Base-by-base conservation (phyloP, 2,329 filamentous ascomycete genomes). In the Colletotrichum kahawae region DNA sequence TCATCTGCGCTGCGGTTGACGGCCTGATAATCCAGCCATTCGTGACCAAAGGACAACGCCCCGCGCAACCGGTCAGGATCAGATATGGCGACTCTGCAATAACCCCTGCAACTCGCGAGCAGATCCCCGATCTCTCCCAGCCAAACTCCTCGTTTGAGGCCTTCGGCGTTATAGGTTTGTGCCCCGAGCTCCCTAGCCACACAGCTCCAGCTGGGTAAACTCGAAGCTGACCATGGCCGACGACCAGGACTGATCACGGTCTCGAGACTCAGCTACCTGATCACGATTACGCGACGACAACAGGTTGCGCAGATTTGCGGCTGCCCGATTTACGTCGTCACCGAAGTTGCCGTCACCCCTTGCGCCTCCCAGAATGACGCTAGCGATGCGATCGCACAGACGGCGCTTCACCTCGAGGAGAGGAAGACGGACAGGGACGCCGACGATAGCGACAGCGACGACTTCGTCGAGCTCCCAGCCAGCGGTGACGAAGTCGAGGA, bases 341-440 rank as follows among this genome's bases (percentile, higher is more conserved):
- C 94, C 57, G 95, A 97, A 79, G 94, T 98, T 36, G 93, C 95
- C 8, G 87, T 98, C n/a, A 98, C 98, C 7, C 97, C 97, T 1
- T 92, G 97, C 68, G 91, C 93, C 3, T 96, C 94, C 7, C 93
- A 93, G 79, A 82, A 84, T 54, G 95, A 97, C 57, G 96, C 96
- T 6, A 89, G 91, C 76, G 89, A 90, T 33, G 93, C 95, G 10
- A 93, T 98, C 74, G 84, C 86, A 4, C 90, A 90, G 71, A 94
- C 94, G 0, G 84, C 86, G 2, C 78, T 78, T 9, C 84, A 87
- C 24, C 79, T 91, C 21, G 83, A 83, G 48, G 82, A 82, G 16
- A 81, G 81, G 16, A 78, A 80, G 51, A 79, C 87, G 82, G 77
- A 88, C 85, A 69, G 85, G 83, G 77, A 79, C 83, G 78, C 83